phyloP scores from a whole-genome alignment of 306 rosid species.

The Cucurbita maxima region DNA sequence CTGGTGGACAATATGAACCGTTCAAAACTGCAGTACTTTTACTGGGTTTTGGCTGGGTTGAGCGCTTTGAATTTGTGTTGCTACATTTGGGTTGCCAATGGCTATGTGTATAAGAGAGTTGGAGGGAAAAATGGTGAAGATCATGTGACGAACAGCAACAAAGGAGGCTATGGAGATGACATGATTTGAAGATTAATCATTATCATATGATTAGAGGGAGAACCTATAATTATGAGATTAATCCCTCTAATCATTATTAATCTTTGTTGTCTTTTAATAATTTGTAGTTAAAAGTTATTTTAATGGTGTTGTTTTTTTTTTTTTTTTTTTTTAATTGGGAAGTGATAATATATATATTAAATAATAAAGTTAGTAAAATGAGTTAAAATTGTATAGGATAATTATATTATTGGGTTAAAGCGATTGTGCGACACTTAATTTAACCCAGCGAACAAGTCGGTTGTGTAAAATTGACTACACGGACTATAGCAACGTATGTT shows the following conservation, averaged over 20 bases:
- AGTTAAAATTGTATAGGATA: too few relatives aligned
- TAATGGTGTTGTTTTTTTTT: too few relatives aligned
- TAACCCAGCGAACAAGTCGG: too few relatives aligned
- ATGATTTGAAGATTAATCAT: background rate
- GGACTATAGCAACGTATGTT: too few relatives aligned
- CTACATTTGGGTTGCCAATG: conserved; percentile 28
- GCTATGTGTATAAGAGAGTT: conserved; percentile 39
- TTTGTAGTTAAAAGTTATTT: background rate
- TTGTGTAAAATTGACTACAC: too few relatives aligned
- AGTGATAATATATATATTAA: too few relatives aligned
- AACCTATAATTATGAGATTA: background rate
- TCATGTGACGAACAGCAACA: background rate
- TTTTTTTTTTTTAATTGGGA: too few relatives aligned
- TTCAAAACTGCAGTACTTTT: conserved; percentile 52
- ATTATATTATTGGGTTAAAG: too few relatives aligned
- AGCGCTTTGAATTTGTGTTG: conserved; percentile 31
- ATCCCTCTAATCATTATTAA: background rate
- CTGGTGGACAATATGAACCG: conserved; percentile 40
- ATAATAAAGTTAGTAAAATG: too few relatives aligned
- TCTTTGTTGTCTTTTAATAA: background rate
- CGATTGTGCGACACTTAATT: too few relatives aligned
- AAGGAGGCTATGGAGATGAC: background rate
- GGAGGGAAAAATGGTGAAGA: background rate
- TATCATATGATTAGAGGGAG: background rate
- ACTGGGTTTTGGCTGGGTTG: conserved; percentile 48